phyloP scores from a whole-genome alignment of 2,329 filamentous ascomycete species.

The Pseudogymnoascus sp. region DNA sequence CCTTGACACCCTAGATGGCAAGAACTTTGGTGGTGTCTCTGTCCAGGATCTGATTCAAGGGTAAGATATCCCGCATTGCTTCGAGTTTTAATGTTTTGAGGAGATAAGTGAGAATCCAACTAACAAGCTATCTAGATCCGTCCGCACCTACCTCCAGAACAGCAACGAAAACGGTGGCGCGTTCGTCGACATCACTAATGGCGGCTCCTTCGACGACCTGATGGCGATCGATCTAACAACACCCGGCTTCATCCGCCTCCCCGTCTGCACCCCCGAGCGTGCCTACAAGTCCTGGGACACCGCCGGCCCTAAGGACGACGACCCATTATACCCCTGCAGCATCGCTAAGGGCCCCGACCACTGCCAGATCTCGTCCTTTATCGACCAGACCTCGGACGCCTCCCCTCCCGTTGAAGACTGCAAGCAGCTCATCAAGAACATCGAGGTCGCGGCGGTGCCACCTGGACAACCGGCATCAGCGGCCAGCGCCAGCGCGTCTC shows the following conservation, averaged over 20 bases:
- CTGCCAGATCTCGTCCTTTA: constrained; percentile 30
- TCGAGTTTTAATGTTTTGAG: not conserved
- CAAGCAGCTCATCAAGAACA: constrained; percentile 30
- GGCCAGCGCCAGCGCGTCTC: constrained; percentile 23
- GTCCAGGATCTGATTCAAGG: constrained; percentile 22
- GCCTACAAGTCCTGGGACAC: constrained; percentile 31
- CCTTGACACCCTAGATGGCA: constrained; percentile 22
- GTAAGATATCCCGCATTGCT: not conserved
- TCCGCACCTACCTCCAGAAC: constrained; percentile 27
- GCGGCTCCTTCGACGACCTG: constrained; percentile 47
- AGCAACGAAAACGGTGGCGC: constrained; percentile 28
- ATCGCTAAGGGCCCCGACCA: constrained; percentile 22
- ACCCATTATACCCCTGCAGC: constrained; percentile 30
- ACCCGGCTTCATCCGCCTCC: constrained; percentile 33
- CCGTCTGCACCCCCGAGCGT: constrained; percentile 32
- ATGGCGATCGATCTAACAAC: constrained; percentile 28
- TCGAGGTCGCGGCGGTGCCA: constrained; percentile 22
- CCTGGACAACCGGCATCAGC: constrained; percentile 16
- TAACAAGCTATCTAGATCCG: constrained; percentile 17
- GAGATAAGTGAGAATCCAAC: not conserved
- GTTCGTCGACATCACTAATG: constrained; percentile 23
- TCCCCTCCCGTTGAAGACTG: constrained; percentile 33
- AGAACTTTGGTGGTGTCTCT: constrained; percentile 24
- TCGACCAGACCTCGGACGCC: constrained; percentile 29
- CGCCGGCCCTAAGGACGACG: constrained; percentile 14